Conservation (phyloP, 441 rosid species). For the Populus tomentosa region DNA sequence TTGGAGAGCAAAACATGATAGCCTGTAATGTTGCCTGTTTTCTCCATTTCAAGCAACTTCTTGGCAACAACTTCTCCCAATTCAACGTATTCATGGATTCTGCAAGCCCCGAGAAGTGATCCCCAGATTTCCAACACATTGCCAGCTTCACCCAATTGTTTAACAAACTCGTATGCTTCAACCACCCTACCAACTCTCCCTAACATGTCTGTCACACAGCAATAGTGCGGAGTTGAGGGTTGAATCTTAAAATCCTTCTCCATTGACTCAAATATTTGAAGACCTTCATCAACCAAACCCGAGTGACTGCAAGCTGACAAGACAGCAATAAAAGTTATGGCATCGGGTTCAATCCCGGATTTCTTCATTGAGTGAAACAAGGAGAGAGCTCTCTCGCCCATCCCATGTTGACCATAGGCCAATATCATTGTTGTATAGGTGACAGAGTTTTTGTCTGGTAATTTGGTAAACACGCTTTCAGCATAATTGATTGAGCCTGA, state of each 20-base stretch:
- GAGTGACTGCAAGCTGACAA: conserved; percentile 81
- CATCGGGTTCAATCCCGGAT: conserved; percentile 49
- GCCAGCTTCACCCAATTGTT: conserved; percentile 63
- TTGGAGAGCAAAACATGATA: conserved; percentile 83
- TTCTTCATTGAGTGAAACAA: conserved; percentile 60
- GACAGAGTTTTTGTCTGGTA: conserved; percentile 58
- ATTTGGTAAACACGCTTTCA: conserved; percentile 47
- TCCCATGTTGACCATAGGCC: conserved; percentile 86
- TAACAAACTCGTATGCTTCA: conserved; percentile 77
- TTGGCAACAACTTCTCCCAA: conserved; percentile 57
- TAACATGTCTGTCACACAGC: conserved; percentile 83
- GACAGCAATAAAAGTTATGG: conserved; percentile 69
- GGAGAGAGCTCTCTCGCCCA: conserved; percentile 70
- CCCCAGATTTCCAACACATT: conserved; percentile 73
- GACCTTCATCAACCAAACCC: conserved; percentile 77
- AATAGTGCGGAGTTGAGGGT: conserved; percentile 65
- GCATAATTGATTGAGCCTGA: conserved; percentile 59
- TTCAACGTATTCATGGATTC: conserved; percentile 53
- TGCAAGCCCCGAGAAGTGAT: conserved; percentile 75
- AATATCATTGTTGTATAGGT: conserved; percentile 75
- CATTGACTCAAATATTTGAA: conserved; percentile 61
- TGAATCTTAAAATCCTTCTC: conserved; percentile 42
- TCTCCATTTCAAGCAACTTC: conserved; percentile 48
- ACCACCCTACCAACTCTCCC: conserved; percentile 75
- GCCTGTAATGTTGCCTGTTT: conserved; percentile 39